Evolutionary conservation across 768 basidiomycete species (phyloP).

Genomic region (Termitomyces titanicus): DNA sequence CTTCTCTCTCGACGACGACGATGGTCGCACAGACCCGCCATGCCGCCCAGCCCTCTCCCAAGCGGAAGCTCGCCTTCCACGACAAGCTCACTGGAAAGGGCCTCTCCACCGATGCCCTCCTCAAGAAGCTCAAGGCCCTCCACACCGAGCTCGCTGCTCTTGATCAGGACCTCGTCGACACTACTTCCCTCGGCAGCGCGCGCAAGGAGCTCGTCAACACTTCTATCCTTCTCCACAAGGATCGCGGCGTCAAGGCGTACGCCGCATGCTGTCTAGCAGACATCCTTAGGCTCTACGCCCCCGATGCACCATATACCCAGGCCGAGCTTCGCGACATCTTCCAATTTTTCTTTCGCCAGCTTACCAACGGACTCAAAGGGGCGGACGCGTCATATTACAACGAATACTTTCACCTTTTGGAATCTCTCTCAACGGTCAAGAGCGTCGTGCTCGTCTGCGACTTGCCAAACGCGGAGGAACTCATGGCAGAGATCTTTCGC

Average conservation of each 20-base stretch:
- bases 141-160: conserved; percentile 74
- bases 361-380: conserved; percentile 69
- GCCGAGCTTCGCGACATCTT: conserved; percentile 93
- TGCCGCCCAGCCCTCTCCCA: conserved; percentile 44
- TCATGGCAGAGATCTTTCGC: conserved; percentile 80
- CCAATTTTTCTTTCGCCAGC: conserved; percentile 91
- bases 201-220: conserved; percentile 78
- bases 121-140: conserved; percentile 82
- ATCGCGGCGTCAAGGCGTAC: conserved; percentile 93
- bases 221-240: conserved; percentile 88
- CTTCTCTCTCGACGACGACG: conserved; percentile 20
- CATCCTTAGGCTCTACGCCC: conserved; percentile 89
- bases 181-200: conserved; percentile 60
- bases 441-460: conserved; percentile 93
- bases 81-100: conserved; percentile 81
- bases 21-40: conserved; percentile 79
- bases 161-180: conserved; percentile 87
- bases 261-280: conserved; percentile 94
- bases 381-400: conserved; percentile 82
- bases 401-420: conserved; percentile 93
- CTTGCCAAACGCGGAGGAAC: conserved; percentile 80
- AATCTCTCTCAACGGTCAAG: conserved; percentile 92
- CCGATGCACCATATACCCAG: conserved; percentile 93
- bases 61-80: conserved; percentile 68
- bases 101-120: conserved; percentile 73